These are phyloP conservation scores for Lolium rigidum DNA, from an alignment of 176 grass and related monocot genomes.

Conservation along the genomic window DNA sequence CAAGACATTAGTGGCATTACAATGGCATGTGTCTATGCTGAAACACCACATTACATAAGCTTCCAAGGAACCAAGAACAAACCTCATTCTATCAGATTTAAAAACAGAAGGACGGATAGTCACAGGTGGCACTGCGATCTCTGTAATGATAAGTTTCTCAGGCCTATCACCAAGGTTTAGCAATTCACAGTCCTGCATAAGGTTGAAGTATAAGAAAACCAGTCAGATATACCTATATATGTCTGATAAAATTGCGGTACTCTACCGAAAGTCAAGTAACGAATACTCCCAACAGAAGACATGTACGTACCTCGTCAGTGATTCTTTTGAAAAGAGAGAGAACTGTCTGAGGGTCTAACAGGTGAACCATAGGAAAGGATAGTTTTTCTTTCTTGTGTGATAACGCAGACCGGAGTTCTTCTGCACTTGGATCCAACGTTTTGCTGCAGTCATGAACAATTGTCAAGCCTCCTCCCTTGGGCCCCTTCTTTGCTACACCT, in stretches of 20 bases:
- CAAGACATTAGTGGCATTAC: slow-evolving; percentile 31
- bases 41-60: slow-evolving; percentile 18
- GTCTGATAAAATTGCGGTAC: neutral
- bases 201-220: slow-evolving; percentile 11
- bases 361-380: slow-evolving; percentile 48
- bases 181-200: slow-evolving; percentile 86
- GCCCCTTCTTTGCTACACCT: slow-evolving; percentile 86
- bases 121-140: slow-evolving; percentile 81
- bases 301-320: slow-evolving; percentile 79
- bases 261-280: slow-evolving; percentile 16
- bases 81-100: slow-evolving; percentile 60
- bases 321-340: slow-evolving; percentile 87
- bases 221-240: neutral
- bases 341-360: slow-evolving; percentile 61
- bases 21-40: neutral
- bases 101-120: slow-evolving; percentile 77
- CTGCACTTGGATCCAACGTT: slow-evolving; percentile 60
- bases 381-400: slow-evolving; percentile 71
- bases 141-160: slow-evolving; percentile 89
- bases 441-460: slow-evolving; percentile 82
- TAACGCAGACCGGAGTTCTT: slow-evolving; percentile 63
- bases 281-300: slow-evolving; percentile 28
- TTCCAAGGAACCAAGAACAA: slow-evolving; percentile 28
- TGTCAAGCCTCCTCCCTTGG: slow-evolving; percentile 33
- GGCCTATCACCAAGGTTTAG: slow-evolving; percentile 88